Conservation (phyloP, 2,329 filamentous ascomycete species). For the Huntiella decipiens region DNA sequence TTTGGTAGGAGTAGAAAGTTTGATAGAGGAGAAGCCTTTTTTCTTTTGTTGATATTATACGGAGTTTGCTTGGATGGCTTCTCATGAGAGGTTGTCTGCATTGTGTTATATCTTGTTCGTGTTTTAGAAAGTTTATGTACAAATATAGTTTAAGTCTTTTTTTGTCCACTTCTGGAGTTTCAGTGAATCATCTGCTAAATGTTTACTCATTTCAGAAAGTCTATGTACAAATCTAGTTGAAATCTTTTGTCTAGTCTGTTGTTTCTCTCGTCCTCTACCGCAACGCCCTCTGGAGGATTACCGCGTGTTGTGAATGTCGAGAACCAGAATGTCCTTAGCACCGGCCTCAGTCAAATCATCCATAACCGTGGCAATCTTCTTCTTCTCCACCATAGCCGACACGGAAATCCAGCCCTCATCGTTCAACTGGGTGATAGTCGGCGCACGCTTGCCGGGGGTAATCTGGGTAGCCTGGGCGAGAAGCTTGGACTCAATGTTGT, state of each 20-base stretch:
- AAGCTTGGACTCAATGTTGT: conserved; percentile 63
- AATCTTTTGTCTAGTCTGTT: no score
- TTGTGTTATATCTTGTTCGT: conserved; percentile 1
- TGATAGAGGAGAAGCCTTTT: not conserved
- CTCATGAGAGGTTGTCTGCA: not conserved
- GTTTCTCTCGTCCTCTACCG: no score
- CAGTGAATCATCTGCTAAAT: not conserved
- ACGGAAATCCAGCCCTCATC: conserved; percentile 89
- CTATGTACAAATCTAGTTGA: conserved; percentile 6
- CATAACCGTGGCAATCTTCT: conserved; percentile 70
- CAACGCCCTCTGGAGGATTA: conserved; percentile 12
- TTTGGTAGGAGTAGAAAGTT: not conserved
- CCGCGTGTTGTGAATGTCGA: conserved; percentile 68
- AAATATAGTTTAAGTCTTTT: conserved; percentile 7
- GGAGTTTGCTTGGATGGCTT: not conserved
- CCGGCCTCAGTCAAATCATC: conserved; percentile 60
- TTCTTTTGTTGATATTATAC: conserved; percentile 3
- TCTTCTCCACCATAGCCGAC: conserved; percentile 80
- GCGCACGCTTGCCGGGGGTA: conserved; percentile 83
- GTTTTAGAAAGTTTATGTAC: conserved; percentile 7
- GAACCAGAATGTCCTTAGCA: conserved; percentile 68
- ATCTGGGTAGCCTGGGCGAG: conserved; percentile 52
- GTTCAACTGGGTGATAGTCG: conserved; percentile 78
- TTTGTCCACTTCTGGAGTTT: not conserved
- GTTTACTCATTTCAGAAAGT: not conserved